These are phyloP conservation scores for Neurospora discreta DNA, from an alignment of 495 filamentous ascomycete genomes.

Conservation along the genomic window DNA sequence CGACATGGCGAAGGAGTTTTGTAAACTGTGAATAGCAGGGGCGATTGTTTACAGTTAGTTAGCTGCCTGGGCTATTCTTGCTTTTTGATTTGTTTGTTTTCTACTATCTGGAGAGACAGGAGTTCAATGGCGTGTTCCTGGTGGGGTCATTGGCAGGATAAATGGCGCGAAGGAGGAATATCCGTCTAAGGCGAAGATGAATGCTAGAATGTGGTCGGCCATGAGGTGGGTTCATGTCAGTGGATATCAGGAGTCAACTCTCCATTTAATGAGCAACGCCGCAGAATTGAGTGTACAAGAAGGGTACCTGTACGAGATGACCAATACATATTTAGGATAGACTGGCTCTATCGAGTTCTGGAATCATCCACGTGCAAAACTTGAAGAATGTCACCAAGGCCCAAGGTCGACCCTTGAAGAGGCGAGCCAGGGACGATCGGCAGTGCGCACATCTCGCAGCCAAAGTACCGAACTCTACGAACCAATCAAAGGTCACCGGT, in stretches of 20 bases:
- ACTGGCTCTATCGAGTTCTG: neutral
- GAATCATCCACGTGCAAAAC: neutral
- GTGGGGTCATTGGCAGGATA: neutral
- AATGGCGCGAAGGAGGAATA: neutral
- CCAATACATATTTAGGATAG: neutral
- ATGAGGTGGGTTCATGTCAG: neutral
- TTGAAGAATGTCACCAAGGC: neutral
- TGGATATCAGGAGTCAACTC: neutral
- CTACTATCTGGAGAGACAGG: neutral
- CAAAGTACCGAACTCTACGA: neutral
- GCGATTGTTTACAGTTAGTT: no score
- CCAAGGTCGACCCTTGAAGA: neutral
- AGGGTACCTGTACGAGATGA: neutral
- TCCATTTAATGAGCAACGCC: neutral
- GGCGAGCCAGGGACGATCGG: neutral
- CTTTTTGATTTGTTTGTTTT: neutral
- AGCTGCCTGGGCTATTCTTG: neutral
- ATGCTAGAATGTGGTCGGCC: neutral
- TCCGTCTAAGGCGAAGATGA: neutral
- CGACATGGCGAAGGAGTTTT: neutral
- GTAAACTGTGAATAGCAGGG: neutral
- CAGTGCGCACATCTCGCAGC: neutral
- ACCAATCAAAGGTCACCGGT: neutral
- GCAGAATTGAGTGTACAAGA: neutral
- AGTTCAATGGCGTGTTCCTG: neutral